A percentile compares a stretch with the other conserved stretches of the same genome.
These are phyloP conservation scores for Fusarium sp. DNA, from an alignment of 2,329 filamentous ascomycete genomes.

Conservation along the genomic window DNA sequence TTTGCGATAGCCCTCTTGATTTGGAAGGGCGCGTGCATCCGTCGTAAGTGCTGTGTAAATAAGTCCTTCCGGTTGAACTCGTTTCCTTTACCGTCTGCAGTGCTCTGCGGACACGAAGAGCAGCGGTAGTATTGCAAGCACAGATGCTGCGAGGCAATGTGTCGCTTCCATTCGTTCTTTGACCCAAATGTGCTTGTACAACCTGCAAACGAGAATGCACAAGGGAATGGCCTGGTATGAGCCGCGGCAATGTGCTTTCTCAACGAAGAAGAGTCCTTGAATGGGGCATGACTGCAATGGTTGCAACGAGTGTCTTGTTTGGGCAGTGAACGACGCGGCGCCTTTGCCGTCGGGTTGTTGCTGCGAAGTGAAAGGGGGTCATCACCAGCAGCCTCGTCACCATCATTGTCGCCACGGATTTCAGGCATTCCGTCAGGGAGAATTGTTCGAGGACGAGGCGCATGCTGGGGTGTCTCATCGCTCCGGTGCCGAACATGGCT, in stretches of 20 bases:
- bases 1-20: constrained; percentile 68
- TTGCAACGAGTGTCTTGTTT: constrained; percentile 72
- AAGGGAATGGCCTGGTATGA: constrained; percentile 81
- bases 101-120: constrained; percentile 67
- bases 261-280: constrained; percentile 73
- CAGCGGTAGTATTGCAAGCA: constrained; percentile 74
- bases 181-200: constrained; percentile 87
- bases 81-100: constrained; percentile 67
- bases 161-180: constrained; percentile 98
- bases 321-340: constrained; percentile 58
- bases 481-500: constrained; percentile 70
- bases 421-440: constrained; percentile 53
- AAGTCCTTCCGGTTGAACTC: constrained; percentile 96
- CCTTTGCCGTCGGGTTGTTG: constrained; percentile 49
- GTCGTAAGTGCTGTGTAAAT: constrained; percentile 91
- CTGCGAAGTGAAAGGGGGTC: constrained; percentile 36
- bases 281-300: constrained; percentile 71
- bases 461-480: constrained; percentile 51
- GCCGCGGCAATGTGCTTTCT: constrained; percentile 75
- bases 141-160: constrained; percentile 91
- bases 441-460: constrained; percentile 50
- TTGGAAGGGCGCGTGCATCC: constrained; percentile 86
- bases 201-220: constrained; percentile 85
- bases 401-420: constrained; percentile 49
- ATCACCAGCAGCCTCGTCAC: constrained; percentile 46